Evolutionary conservation across 371 early-diverging fungal genomes (phyloP), one percentile per base, ranked within the genome.

Genomic region (Mortierella sp.): DNA sequence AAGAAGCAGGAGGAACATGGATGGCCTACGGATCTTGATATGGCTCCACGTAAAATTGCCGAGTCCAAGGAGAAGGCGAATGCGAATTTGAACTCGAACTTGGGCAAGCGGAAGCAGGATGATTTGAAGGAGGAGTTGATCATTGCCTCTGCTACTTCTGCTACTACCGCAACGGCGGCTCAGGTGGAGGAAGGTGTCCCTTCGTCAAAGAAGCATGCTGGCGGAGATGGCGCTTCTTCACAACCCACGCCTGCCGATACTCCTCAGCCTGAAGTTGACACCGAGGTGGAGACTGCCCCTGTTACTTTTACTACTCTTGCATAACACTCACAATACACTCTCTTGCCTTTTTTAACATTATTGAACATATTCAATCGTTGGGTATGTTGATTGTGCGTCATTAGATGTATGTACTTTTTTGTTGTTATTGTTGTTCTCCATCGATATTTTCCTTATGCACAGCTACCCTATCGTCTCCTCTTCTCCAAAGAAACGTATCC

Each of bases 61-160:
- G 26, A 38, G 13, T n/a, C 76, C n/a, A 70, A 75, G 57, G 79
- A 75, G 34, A 31, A 11, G 58, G 26, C 16, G 13, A 21, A 28
- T 6, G 42, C 34, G 65, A 34, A 11, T 21, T 42, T 47, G 42
- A 14, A 70, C 24, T 52, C 82, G 60, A 70, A 28, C 9, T 50
- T 79, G 48, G 78, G 75, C n/a, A 84, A 84, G 65, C 77, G 84
- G 70, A 84, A 84, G 70, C 48, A 78, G 72, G 78, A 84, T 19
- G 75, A 74, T 26, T 38, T 70, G 34, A 55, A 42, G 24, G 71
- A 70, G 5, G 44, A 57, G 42, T n/a, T n/a, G n/a, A 11, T 5
- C 14, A 4, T 4, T 16, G 26, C n/a, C 13, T 3, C 21, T 10
- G 63, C 19, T 0, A 31, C 14, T 60, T 31, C 16, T 31, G 60